A percentile compares a stretch with the other conserved stretches of the same genome.
phyloP scores from a whole-genome alignment of 805 yeast species.

The Candida rishiriensis region DNA sequence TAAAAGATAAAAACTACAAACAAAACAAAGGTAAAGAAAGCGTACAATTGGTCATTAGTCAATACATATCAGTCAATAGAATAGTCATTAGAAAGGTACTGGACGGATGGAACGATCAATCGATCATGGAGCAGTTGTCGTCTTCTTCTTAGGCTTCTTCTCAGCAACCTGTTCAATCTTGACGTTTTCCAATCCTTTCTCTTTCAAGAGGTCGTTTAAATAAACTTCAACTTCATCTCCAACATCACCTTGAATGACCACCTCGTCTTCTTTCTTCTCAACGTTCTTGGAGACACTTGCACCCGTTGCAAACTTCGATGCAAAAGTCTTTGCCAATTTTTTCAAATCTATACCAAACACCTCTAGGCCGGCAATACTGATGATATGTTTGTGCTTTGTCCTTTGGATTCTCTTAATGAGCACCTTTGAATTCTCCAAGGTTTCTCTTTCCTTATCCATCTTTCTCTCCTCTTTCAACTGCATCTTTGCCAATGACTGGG shows the following conservation, averaged over 20 bases:
- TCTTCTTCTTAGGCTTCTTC: conserved; percentile 64
- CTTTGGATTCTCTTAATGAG: conserved; percentile 83
- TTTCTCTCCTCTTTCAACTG: conserved; percentile 83
- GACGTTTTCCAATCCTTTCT: conserved; percentile 76
- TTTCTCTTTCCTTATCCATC: conserved; percentile 78
- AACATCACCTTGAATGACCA: conserved; percentile 91
- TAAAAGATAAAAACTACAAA: background rate
- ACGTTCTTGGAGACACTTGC: conserved; percentile 86
- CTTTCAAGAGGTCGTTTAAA: conserved; percentile 63
- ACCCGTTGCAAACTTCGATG: conserved; percentile 94
- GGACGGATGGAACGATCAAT: no score
- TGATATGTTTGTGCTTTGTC: conserved; percentile 81
- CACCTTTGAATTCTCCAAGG: conserved; percentile 75
- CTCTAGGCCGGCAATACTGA: conserved; percentile 83
- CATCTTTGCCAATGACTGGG: conserved; percentile 75
- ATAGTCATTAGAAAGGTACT: background rate
- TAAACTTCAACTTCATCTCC: conserved; percentile 85
- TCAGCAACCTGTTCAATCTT: conserved; percentile 89
- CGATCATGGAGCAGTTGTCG: background rate
- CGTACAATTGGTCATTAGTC: background rate
- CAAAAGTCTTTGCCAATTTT: conserved; percentile 86
- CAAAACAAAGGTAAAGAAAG: background rate
- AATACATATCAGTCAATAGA: background rate
- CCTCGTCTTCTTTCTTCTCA: conserved; percentile 81
- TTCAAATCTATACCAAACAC: conserved; percentile 86